Percentiles rank a stretch among this genome's conserved stretches.
Conservation (phyloP, 2,329 filamentous ascomycete genomes). For the Coniosporium tulheliwenetii region DNA sequence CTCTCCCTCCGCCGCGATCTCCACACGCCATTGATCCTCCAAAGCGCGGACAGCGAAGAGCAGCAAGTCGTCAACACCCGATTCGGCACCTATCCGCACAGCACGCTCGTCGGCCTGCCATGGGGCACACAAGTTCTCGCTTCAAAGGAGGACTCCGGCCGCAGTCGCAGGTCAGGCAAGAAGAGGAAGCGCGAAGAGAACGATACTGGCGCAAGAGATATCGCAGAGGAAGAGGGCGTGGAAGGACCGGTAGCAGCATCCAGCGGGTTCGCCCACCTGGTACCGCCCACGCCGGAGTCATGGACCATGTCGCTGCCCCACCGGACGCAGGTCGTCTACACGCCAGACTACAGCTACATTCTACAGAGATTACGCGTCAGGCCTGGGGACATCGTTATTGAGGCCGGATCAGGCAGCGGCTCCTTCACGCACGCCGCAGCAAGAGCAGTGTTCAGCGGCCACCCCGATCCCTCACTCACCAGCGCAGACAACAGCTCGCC, state of each 20-base stretch:
- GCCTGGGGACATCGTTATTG: slow-evolving; percentile 59
- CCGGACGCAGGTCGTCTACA: slow-evolving; percentile 75
- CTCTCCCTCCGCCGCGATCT: slow-evolving; percentile 81
- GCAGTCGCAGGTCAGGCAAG: slow-evolving; percentile 40
- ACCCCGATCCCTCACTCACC: slow-evolving; percentile 24
- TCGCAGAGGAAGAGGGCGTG: slow-evolving; percentile 17
- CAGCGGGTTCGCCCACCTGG: slow-evolving; percentile 60
- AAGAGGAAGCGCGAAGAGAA: slow-evolving; percentile 35
- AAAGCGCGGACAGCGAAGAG: slow-evolving; percentile 21
- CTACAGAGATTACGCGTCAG: slow-evolving; percentile 59
- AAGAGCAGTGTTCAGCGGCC: slow-evolving; percentile 61
- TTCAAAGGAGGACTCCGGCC: slow-evolving; percentile 76
- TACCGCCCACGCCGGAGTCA: slow-evolving; percentile 65
- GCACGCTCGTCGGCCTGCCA: slow-evolving; percentile 46
- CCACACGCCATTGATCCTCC: slow-evolving; percentile 54
- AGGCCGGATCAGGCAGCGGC: slow-evolving; percentile 68
- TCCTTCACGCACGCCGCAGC: slow-evolving; percentile 71
- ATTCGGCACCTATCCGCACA: slow-evolving; percentile 59
- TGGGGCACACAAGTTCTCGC: slow-evolving; percentile 91
- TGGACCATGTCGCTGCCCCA: slow-evolving; percentile 73
- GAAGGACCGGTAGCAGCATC: slow-evolving; percentile 40
- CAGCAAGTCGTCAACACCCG: slow-evolving; percentile 61
- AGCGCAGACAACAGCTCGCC: neutral
- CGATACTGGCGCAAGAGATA: slow-evolving; percentile 11
- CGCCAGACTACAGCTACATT: slow-evolving; percentile 74